Evolutionary conservation across 2,329 filamentous ascomycete species (phyloP).

Genomic region (Dactylella cylindrospora): DNA sequence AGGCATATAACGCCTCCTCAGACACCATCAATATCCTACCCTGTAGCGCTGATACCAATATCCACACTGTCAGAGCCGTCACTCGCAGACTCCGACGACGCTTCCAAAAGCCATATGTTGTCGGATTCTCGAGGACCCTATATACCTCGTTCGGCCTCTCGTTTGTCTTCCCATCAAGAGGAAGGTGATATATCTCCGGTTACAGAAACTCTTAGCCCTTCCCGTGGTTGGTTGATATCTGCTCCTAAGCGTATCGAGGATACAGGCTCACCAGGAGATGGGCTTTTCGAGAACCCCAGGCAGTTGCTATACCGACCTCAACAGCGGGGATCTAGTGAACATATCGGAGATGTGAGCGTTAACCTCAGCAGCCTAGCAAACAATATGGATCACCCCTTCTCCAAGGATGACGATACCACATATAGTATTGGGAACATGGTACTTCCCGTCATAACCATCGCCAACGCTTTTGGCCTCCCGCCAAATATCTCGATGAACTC

Average conservation of each 20-base stretch:
- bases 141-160: too few relatives aligned
- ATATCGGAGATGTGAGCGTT: too few relatives aligned
- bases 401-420: too few relatives aligned
- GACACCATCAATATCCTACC: conserved; percentile 12
- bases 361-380: too few relatives aligned
- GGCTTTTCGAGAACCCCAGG: conserved; percentile 39
- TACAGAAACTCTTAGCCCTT: too few relatives aligned
- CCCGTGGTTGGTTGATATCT: conserved; percentile 5
- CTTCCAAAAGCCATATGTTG: conserved; percentile 11
- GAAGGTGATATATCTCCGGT: too few relatives aligned
- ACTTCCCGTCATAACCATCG: conserved; percentile 31
- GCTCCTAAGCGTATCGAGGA: conserved; percentile 1
- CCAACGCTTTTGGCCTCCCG: conserved; percentile 35
- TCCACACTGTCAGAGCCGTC: conserved; percentile 3
- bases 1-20: conserved; percentile 33
- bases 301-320: conserved; percentile 1
- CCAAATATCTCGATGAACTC: conserved; percentile 15
- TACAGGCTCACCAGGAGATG: neutral
- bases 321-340: too few relatives aligned
- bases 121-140: too few relatives aligned
- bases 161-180: too few relatives aligned
- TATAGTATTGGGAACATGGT: conserved; percentile 39
- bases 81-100: conserved; percentile 1
- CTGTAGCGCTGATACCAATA: neutral
- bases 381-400: too few relatives aligned